Evolutionary conservation across 257 asterid species (phyloP).

Genomic region (Solanum sitiens): DNA sequence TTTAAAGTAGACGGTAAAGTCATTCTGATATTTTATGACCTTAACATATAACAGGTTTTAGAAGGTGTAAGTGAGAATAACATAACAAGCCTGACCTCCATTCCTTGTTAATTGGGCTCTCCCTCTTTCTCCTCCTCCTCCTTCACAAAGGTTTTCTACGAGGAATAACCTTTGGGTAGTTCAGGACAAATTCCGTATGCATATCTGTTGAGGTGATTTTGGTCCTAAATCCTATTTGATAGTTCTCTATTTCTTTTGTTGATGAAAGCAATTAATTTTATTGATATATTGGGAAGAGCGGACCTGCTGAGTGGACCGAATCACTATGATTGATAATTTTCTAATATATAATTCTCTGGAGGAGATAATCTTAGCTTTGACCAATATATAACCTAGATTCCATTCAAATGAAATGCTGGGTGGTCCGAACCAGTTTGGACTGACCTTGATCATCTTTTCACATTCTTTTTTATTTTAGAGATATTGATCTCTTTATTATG

Average conservation of each 20-base stretch:
- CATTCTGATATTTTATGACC: background rate
- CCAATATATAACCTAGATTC: background rate
- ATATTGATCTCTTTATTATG: background rate
- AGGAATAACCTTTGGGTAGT: background rate
- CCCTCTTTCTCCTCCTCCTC: background rate
- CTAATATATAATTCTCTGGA: background rate
- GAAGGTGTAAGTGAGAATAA: background rate
- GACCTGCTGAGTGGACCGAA: background rate
- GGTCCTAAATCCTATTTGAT: background rate
- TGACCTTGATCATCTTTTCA: background rate
- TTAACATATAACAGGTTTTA: background rate
- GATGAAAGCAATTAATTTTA: background rate
- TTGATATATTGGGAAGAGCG: background rate
- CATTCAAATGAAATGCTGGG: background rate
- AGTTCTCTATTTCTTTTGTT: background rate
- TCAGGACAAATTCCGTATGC: background rate
- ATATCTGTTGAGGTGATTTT: background rate
- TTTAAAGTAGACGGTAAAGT: background rate
- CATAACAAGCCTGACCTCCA: background rate
- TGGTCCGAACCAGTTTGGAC: background rate
- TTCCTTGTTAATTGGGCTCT: background rate
- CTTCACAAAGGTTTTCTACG: background rate
- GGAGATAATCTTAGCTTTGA: background rate
- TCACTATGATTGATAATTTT: background rate
- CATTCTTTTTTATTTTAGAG: background rate